Evolutionary conservation across 2,329 filamentous ascomycete genomes (phyloP), one percentile per base, ranked within the genome.

Genomic region (Spiromastix sp.): DNA sequence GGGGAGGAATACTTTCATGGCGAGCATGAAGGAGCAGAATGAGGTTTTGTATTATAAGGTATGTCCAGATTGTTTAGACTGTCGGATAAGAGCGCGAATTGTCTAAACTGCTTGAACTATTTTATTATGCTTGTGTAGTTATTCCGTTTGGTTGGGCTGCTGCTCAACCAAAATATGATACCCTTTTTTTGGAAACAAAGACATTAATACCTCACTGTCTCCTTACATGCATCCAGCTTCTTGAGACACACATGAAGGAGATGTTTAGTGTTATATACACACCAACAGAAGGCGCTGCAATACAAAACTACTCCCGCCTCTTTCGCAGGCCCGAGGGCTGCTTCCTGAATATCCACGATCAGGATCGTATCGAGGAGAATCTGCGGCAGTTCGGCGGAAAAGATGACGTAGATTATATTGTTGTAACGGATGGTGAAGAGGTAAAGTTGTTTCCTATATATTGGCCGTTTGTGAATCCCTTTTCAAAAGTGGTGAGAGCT

Each of bases 211-310:
- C n/a, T n/a, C n/a, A n/a, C n/a, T n/a, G n/a, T n/a, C n/a, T n/a
- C n/a, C n/a, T n/a, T n/a, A n/a, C n/a, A n/a, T n/a, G 30, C 24
- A 29, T 20, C 7, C 40, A 85, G 72, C 68, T 93, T 7, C 68
- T 91, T 5, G 71, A 83, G 52, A 75, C 82, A 4, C 79, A 93
- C 48, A 61, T 93, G 13, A 78, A 82, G 43, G 85, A 93, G 52
- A 91, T 93, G 82, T 87, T 93, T 51, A 77, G 79, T 26, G 66
- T 93, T n/a, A 83, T 93, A 18, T 94, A 93, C 52, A 93, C 86
- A 0, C 86, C 86, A 0, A 93, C 86, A 0, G 85, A 93, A 59
- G 85, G 83, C 6, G 84, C 93, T 26, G 86, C 86, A 0, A 93
- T 93, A 33, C 75, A 84, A 45, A 82, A 87, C 43, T 93, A 84